These are phyloP conservation scores for Termitomyces sp. DNA, from an alignment of 768 basidiomycete genomes.

Conservation along the genomic window DNA sequence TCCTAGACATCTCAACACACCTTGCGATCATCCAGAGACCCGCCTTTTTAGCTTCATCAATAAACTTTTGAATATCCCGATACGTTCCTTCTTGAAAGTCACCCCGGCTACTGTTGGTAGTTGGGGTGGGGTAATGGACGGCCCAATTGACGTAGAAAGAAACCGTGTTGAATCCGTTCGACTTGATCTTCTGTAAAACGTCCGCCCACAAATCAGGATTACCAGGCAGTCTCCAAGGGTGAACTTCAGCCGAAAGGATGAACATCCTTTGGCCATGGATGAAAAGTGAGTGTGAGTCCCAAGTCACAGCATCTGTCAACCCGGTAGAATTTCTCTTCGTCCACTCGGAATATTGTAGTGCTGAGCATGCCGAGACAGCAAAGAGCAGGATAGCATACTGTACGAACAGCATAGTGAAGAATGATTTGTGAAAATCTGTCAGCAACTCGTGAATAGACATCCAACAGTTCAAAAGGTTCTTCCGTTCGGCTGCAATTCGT, in stretches of 20 bases:
- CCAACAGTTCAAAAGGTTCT: neutral
- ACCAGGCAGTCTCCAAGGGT: constrained; percentile 52
- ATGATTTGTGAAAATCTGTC: neutral
- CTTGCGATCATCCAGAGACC: constrained; percentile 55
- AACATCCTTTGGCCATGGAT: constrained; percentile 53
- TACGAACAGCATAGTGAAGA: constrained; percentile 5
- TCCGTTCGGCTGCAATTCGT: neutral
- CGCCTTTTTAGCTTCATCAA: constrained; percentile 43
- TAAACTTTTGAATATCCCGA: constrained; percentile 45
- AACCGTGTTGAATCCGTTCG: constrained; percentile 57
- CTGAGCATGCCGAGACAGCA: constrained; percentile 5
- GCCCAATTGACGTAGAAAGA: constrained; percentile 61
- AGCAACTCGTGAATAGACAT: neutral
- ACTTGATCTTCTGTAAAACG: constrained; percentile 56
- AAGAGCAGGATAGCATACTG: constrained; percentile 10
- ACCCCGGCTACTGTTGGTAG: constrained; percentile 34
- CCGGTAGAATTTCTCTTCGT: constrained; percentile 33
- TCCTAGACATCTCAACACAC: constrained; percentile 16
- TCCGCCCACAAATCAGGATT: constrained; percentile 51
- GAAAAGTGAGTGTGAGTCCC: constrained; percentile 56
- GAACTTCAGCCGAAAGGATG: constrained; percentile 57
- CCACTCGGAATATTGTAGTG: constrained; percentile 2
- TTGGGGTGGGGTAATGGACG: constrained; percentile 41
- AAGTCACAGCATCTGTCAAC: constrained; percentile 43
- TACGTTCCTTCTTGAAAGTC: constrained; percentile 47